Conservation (phyloP, 805 yeast species). For the Candida ulmi region DNA sequence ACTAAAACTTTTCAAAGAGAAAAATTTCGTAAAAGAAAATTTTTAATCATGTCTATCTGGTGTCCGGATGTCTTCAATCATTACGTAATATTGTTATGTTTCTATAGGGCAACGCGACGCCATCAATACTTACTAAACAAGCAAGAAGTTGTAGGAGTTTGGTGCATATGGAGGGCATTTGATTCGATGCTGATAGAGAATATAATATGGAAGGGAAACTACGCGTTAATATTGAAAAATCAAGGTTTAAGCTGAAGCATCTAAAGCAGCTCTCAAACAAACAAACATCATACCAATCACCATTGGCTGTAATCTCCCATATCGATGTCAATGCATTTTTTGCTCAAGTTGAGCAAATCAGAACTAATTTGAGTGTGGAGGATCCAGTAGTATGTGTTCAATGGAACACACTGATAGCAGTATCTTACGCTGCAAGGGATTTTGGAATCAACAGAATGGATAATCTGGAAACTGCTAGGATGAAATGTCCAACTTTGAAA, state of each 20-base stretch:
- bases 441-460: constrained; percentile 82
- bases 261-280: constrained; percentile 42
- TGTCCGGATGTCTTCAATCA: constrained; percentile 3
- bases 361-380: constrained; percentile 56
- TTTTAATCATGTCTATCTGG: not conserved
- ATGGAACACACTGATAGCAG: constrained; percentile 88
- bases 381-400: constrained; percentile 94
- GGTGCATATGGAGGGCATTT: too few species aligned
- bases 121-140: too few species aligned
- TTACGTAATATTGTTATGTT: not conserved
- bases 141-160: too few species aligned
- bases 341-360: constrained; percentile 86
- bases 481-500: constrained; percentile 70
- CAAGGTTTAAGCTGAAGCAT: constrained; percentile 44
- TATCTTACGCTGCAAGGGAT: constrained; percentile 82
- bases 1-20: not conserved
- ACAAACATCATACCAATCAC: constrained; percentile 49
- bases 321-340: constrained; percentile 93
- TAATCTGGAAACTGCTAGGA: constrained; percentile 55
- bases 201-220: not conserved
- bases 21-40: too few species aligned
- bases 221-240: constrained; percentile 1
- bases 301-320: constrained; percentile 75
- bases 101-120: constrained; percentile 1
- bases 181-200: too few species aligned